These are phyloP conservation scores for Cystobasidium slooffiae DNA, from an alignment of 1,284 basidiomycete species.

Conservation along the genomic window DNA sequence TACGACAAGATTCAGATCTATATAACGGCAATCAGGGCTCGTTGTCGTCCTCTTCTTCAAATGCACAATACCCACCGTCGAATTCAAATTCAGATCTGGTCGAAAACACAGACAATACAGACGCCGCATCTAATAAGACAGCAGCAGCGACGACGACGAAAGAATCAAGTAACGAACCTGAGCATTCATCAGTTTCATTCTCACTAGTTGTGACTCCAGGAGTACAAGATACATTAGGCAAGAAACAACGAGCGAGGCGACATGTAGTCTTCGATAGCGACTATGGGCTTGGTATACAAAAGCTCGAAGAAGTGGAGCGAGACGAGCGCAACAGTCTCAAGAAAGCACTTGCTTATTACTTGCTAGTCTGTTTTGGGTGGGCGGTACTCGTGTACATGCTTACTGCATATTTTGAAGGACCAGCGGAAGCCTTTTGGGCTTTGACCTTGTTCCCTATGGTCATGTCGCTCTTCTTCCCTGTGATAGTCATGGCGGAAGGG, in stretches of 20 bases:
- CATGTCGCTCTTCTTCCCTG: neutral
- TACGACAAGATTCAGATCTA: slow-evolving; percentile 7
- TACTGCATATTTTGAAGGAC: slow-evolving; percentile 3
- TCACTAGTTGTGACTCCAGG: neutral
- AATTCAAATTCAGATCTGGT: neutral
- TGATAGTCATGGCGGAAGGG: slow-evolving; percentile 1
- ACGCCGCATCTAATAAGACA: no score
- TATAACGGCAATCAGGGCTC: neutral
- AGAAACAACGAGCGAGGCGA: slow-evolving; percentile 4
- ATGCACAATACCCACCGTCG: neutral
- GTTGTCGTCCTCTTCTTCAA: neutral
- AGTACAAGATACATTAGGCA: neutral
- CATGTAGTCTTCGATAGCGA: slow-evolving; percentile 9
- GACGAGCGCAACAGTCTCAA: neutral
- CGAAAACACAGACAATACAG: neutral
- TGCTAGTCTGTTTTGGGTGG: neutral
- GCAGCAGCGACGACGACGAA: neutral
- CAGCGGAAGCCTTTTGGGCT: slow-evolving; percentile 12
- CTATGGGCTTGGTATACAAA: neutral
- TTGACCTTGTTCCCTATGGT: slow-evolving; percentile 1
- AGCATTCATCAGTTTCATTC: neutral
- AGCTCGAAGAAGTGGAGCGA: neutral
- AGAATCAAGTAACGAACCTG: neutral
- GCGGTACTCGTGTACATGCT: neutral
- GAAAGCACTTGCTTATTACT: slow-evolving; percentile 4